phyloP scores from a whole-genome alignment of 2,329 filamentous ascomycete species.

The Huntiella abstrusa region DNA sequence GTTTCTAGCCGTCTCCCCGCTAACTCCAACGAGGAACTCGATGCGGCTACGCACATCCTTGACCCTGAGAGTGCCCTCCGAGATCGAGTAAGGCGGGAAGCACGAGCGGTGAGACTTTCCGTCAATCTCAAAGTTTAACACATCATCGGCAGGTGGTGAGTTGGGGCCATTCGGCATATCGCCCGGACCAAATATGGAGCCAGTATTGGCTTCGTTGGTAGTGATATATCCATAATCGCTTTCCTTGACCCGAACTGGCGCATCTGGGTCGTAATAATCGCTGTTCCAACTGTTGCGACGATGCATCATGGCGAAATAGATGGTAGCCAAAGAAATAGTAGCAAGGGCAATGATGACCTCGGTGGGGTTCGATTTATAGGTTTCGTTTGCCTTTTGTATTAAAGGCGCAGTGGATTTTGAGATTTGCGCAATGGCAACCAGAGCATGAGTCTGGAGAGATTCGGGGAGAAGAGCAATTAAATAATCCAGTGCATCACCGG shows the following conservation, averaged over 20 bases:
- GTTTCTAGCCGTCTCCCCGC: constrained; percentile 49
- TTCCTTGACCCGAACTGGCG: constrained; percentile 42
- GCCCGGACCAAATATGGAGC: constrained; percentile 16
- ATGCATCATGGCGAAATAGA: constrained; percentile 26
- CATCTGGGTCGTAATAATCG: constrained; percentile 20
- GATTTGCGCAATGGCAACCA: constrained; percentile 15
- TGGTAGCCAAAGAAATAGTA: constrained; percentile 25
- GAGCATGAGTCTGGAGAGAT: constrained; percentile 33
- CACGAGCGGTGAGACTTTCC: constrained; percentile 5
- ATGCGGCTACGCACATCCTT: constrained; percentile 48
- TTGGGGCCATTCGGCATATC: not conserved
- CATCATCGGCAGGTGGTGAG: constrained; percentile 2
- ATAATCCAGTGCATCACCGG: constrained; percentile 32
- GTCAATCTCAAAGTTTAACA: constrained; percentile 2
- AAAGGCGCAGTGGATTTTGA: constrained; percentile 25
- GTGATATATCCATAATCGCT: constrained; percentile 71
- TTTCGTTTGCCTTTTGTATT: constrained; percentile 33
- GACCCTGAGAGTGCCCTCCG: constrained; percentile 50
- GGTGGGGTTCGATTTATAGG: constrained; percentile 29
- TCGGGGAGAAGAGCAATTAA: constrained; percentile 30
- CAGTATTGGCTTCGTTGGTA: constrained; percentile 44
- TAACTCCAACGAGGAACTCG: constrained; percentile 44
- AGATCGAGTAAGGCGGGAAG: constrained; percentile 59
- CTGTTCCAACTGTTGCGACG: constrained; percentile 30
- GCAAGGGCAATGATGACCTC: constrained; percentile 28